Evolutionary conservation across 1,284 basidiomycete species (phyloP).

Genomic region (Testicularia cyperi): DNA sequence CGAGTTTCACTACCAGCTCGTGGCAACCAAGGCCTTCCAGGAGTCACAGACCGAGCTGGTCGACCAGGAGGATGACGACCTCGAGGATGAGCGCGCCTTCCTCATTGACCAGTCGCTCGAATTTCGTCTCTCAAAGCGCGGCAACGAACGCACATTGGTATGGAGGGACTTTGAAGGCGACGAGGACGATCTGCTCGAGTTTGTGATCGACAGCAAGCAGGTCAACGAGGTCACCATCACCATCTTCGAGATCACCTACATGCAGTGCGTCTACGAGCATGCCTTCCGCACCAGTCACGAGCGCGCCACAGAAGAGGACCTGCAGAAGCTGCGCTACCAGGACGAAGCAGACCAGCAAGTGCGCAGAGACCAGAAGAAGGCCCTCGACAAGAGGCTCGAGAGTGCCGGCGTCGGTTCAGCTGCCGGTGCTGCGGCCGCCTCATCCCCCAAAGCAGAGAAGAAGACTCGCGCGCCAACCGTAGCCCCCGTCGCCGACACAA

Average conservation of each 20-base stretch:
- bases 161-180: constrained; percentile 71
- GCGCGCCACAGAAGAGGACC: constrained; percentile 55
- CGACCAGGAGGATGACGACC: constrained; percentile 86
- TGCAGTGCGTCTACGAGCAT: constrained; percentile 85
- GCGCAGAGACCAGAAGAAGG: constrained; percentile 11
- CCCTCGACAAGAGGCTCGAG: constrained; percentile 28
- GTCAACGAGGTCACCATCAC: constrained; percentile 81
- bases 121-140: constrained; percentile 64
- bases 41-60: constrained; percentile 91
- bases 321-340: constrained; percentile 60
- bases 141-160: constrained; percentile 43
- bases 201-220: constrained; percentile 66
- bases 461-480: constrained; percentile 10
- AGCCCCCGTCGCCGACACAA: constrained; percentile 23
- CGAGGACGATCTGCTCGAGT: constrained; percentile 74
- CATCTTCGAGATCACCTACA: constrained; percentile 87
- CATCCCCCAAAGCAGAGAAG: constrained; percentile 1
- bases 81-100: constrained; percentile 82
- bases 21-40: constrained; percentile 89
- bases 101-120: constrained; percentile 84
- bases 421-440: not conserved
- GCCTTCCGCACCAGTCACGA: constrained; percentile 52
- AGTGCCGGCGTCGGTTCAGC: constrained; percentile 8
- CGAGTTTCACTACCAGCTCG: constrained; percentile 89
- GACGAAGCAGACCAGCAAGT: constrained; percentile 21